phyloP scores from a whole-genome alignment of 169 alveolate genomes.

The Plasmodium billcollinsi region DNA sequence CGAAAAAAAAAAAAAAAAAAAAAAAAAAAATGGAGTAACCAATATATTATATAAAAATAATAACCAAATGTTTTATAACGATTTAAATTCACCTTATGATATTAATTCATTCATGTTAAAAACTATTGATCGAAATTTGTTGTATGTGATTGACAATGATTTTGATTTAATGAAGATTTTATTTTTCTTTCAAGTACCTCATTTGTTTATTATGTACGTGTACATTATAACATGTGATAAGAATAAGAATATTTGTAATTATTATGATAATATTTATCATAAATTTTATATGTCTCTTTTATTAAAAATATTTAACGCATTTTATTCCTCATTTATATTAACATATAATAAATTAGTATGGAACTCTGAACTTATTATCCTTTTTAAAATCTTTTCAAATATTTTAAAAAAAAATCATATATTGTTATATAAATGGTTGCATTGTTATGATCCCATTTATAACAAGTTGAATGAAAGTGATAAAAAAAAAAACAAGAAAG shows the following conservation, averaged over 20 bases:
- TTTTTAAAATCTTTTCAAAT: conserved; percentile 9
- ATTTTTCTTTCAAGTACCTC: conserved; percentile 4
- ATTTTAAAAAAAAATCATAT: not conserved
- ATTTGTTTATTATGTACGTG: conserved; percentile 9
- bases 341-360: not conserved
- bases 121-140: conserved; percentile 14
- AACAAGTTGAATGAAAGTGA: no score
- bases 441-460: no score
- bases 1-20: not conserved
- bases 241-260: not conserved
- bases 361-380: not conserved
- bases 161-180: conserved; percentile 1
- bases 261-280: no score
- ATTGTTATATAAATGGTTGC: no score
- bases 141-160: conserved; percentile 22
- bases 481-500: no score
- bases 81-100: not conserved
- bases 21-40: not conserved
- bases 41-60: not conserved
- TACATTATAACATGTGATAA: not conserved
- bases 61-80: not conserved
- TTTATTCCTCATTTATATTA: not conserved
- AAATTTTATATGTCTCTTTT: not conserved
- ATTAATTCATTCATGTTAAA: not conserved
- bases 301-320: not conserved